These are phyloP conservation scores for Blastobotrys peoriensis DNA, from an alignment of 805 yeast species.

Conservation along the genomic window DNA sequence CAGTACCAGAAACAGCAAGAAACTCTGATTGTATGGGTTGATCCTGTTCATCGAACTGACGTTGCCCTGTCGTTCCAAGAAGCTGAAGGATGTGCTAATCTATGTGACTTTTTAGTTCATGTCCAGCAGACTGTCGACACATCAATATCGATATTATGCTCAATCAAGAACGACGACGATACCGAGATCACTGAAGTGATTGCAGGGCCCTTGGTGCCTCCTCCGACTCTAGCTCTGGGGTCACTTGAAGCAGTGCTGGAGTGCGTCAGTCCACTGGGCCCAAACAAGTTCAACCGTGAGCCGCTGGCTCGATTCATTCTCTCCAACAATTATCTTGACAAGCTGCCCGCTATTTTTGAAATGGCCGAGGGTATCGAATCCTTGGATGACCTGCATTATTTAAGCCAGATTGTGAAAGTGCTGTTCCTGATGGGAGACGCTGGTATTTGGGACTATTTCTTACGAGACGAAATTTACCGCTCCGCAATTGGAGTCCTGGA, in stretches of 20 bases:
- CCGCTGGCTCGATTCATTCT: slow-evolving; percentile 52
- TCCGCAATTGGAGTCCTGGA: slow-evolving; percentile 65
- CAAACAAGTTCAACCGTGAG: slow-evolving; percentile 57
- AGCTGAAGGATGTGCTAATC: slow-evolving; percentile 75
- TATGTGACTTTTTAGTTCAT: slow-evolving; percentile 73
- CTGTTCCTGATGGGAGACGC: slow-evolving; percentile 59
- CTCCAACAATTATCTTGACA: slow-evolving; percentile 46
- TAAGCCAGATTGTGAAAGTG: slow-evolving; percentile 71
- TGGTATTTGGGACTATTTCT: slow-evolving; percentile 49
- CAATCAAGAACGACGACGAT: slow-evolving; percentile 39
- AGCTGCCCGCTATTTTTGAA: slow-evolving; percentile 48
- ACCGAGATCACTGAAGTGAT: slow-evolving; percentile 58
- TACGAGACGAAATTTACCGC: slow-evolving; percentile 45
- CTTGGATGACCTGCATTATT: slow-evolving; percentile 51
- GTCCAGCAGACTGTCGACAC: slow-evolving; percentile 59
- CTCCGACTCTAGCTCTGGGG: slow-evolving; percentile 46
- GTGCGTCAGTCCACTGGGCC: slow-evolving; percentile 51
- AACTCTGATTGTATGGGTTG: slow-evolving; percentile 92
- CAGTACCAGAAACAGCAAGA: slow-evolving; percentile 94
- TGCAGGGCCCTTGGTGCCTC: slow-evolving; percentile 72
- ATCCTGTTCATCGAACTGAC: slow-evolving; percentile 60
- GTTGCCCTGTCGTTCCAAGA: slow-evolving; percentile 91
- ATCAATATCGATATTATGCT: slow-evolving; percentile 67
- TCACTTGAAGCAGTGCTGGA: slow-evolving; percentile 52
- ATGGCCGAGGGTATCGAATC: slow-evolving; percentile 49